phyloP scores from a whole-genome alignment of 2,329 filamentous ascomycete species.

The Paecilomyces variotii region DNA sequence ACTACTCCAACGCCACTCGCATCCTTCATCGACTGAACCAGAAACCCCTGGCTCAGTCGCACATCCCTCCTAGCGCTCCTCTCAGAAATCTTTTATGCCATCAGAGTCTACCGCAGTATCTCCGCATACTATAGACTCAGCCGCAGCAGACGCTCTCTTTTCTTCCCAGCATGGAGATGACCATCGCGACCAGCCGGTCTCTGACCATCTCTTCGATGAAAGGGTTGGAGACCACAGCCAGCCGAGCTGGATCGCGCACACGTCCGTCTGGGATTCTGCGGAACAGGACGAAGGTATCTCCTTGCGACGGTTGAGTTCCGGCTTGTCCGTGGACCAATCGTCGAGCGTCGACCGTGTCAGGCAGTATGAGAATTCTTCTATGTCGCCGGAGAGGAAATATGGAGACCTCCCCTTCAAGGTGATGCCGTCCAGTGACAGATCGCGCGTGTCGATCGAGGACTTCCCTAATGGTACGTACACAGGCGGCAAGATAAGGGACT shows the following conservation, averaged over 20 bases:
- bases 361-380: slow-evolving; percentile 47
- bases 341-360: slow-evolving; percentile 45
- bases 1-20: slow-evolving; percentile 1
- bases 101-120: slow-evolving; percentile 47
- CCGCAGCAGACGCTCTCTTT: slow-evolving; percentile 23
- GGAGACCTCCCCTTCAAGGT: slow-evolving; percentile 46
- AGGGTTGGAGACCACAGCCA: slow-evolving; percentile 26
- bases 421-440: slow-evolving; percentile 36
- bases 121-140: slow-evolving; percentile 38
- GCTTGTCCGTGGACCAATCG: slow-evolving; percentile 22
- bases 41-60: slow-evolving; percentile 49
- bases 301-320: slow-evolving; percentile 23
- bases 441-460: slow-evolving; percentile 43
- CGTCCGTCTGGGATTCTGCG: slow-evolving; percentile 15
- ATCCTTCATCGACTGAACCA: slow-evolving; percentile 41
- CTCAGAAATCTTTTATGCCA: slow-evolving; percentile 55
- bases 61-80: slow-evolving; percentile 19
- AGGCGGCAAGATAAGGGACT: slow-evolving; percentile 4
- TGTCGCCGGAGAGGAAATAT: slow-evolving; percentile 26
- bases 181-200: slow-evolving; percentile 35
- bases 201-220: slow-evolving; percentile 35
- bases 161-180: slow-evolving; percentile 54
- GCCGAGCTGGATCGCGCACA: slow-evolving; percentile 16
- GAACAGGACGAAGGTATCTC: slow-evolving; percentile 11
- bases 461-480: slow-evolving; percentile 69